phyloP scores from a whole-genome alignment of 2,329 filamentous ascomycete species.

The Monosporascus cannonballus region DNA sequence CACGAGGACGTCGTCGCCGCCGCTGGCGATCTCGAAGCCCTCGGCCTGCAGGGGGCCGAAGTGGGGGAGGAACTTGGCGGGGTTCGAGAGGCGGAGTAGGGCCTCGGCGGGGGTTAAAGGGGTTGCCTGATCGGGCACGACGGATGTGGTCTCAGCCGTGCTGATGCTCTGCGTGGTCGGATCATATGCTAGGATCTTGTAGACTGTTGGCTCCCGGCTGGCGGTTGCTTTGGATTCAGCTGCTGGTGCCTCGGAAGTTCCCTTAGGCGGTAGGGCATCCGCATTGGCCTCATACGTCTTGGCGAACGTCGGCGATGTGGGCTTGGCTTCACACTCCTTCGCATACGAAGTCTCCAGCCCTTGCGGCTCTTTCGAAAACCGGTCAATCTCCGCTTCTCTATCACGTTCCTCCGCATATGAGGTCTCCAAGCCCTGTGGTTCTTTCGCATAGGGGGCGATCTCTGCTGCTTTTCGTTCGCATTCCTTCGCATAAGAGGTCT shows the following conservation, averaged over 20 bases:
- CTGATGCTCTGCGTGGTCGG: conserved; percentile 50
- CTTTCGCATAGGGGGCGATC: conserved; percentile 35
- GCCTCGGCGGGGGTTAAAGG: conserved; percentile 54
- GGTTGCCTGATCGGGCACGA: conserved; percentile 39
- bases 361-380: conserved; percentile 39
- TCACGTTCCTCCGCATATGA: conserved; percentile 36
- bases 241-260: conserved; percentile 3
- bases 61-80: conserved; percentile 59
- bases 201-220: conserved; percentile 30
- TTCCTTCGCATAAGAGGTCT: conserved; percentile 42
- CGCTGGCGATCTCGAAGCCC: conserved; percentile 63
- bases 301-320: conserved; percentile 29
- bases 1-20: conserved; percentile 56
- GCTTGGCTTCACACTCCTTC: conserved; percentile 35
- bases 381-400: conserved; percentile 23
- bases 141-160: conserved; percentile 54
- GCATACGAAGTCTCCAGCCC: conserved; percentile 42
- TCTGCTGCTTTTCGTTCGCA: conserved; percentile 10
- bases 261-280: conserved; percentile 5
- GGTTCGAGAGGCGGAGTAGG: conserved; percentile 54
- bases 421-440: conserved; percentile 42
- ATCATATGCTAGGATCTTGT: conserved; percentile 64
- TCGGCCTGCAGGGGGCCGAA: conserved; percentile 52
- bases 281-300: conserved; percentile 26
- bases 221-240: conserved; percentile 11